Evolutionary conservation across 139 green algal genomes (phyloP), one percentile per base, ranked within the genome.

Genomic region (Chlamydomonas incerta): DNA sequence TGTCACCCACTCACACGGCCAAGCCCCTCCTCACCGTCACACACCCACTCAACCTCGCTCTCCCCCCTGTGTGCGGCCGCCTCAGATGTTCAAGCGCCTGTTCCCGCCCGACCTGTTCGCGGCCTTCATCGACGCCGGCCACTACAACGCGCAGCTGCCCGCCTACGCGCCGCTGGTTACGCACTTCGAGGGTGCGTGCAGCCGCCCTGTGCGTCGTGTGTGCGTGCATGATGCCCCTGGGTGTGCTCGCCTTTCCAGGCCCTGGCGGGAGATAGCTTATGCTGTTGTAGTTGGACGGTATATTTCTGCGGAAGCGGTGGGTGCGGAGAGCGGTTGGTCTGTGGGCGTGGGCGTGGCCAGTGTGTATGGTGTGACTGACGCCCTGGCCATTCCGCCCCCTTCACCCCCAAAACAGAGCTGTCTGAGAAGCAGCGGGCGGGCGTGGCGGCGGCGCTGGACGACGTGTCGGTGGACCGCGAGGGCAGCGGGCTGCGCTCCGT

Each of bases 81-180:
- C n/a, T 14, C 81, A 91, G 87, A 85, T 91, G 58, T 94, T 94
- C 81, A 94, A 94, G 87, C 87, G 88, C 29, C 76, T 94, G 23
- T 91, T 94, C 76, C 90, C 90, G 0, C 90, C 90, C 29, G 83
- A 91, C 80, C 87, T 94, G 26, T 94, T 92, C 81, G 87, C 88
- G 31, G 80, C 87, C 55, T 94, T 94, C 88, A 94, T 94, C 46
- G 90, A 94, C 72, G 63, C 90, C 18, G 90, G 90, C 33, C 90
- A 94, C 87, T 94, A 94, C 88, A 88, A 88, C 62, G 62, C 76
- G 14, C 73, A 70, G 18, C 83, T 94, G 58, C 24, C 41, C 18
- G 82, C 84, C 11, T 94, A 94, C 70, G 63, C 79, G 33, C 55
- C 75, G n/a, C 90, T 94, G 62, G 90, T 91, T 0, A 60, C 83